Percentiles rank a stretch among this genome's conserved stretches.
phyloP scores from a whole-genome alignment of 345 rosid species.

The Schrenkiella parvula region DNA sequence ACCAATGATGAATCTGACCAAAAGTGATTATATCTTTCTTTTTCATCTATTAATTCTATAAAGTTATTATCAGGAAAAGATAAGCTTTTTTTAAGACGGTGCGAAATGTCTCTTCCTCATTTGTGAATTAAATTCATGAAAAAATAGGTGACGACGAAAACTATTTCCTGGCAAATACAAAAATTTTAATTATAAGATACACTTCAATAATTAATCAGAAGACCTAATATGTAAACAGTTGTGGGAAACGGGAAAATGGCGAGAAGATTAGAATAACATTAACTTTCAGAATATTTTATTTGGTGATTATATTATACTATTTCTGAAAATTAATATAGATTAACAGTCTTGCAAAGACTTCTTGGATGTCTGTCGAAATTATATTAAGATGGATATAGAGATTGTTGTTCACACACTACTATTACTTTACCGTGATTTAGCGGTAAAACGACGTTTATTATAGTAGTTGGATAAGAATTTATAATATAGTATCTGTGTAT shows the following conservation, averaged over 20 bases:
- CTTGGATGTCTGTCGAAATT: background rate
- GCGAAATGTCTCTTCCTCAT: constrained; percentile 22
- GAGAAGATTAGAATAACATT: background rate
- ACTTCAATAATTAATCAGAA: background rate
- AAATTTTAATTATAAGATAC: background rate
- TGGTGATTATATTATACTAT: background rate
- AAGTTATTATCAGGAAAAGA: constrained; percentile 13
- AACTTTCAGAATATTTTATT: background rate
- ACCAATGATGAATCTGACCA: constrained; percentile 22
- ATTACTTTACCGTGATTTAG: no score
- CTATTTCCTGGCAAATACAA: background rate
- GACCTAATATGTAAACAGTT: background rate
- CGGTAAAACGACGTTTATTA: no score
- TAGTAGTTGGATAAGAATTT: no score
- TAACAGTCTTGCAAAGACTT: background rate
- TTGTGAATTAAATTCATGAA: background rate
- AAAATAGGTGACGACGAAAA: background rate
- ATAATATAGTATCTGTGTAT: no score
- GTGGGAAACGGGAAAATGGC: background rate
- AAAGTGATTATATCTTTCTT: constrained; percentile 8
- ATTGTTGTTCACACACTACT: no score
- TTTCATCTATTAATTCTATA: constrained; percentile 18
- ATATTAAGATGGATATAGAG: no score
- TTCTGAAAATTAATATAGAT: background rate
- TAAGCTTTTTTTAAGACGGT: constrained; percentile 25